Percentiles rank a stretch among this genome's conserved stretches.
Conservation (phyloP, 2,329 filamentous ascomycete genomes). For the Trichocomaceae sp. region DNA sequence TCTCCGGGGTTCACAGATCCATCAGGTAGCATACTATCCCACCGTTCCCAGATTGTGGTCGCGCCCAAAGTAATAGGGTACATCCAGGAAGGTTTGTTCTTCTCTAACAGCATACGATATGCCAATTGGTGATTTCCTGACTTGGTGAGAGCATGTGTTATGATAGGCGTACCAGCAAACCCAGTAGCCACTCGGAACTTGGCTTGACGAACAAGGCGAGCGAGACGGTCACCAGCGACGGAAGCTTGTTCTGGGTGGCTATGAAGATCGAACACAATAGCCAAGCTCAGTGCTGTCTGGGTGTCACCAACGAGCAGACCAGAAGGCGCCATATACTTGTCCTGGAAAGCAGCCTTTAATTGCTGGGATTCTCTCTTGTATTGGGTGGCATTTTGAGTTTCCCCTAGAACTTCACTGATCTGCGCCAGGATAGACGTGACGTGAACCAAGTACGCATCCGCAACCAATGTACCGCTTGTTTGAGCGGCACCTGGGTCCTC, state of each 20-base stretch:
- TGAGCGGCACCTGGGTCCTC: conserved; percentile 27
- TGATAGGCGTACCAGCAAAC: conserved; percentile 29
- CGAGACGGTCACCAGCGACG: background rate
- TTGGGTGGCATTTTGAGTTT: conserved; percentile 13
- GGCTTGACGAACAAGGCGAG: conserved; percentile 20
- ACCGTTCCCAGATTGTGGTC: conserved; percentile 41
- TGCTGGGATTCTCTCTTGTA: conserved; percentile 16
- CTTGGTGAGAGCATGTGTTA: conserved; percentile 23
- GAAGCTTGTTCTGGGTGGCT: background rate
- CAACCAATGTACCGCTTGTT: conserved; percentile 30
- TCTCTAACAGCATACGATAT: conserved; percentile 38
- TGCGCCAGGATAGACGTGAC: conserved; percentile 25
- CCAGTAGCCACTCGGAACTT: conserved; percentile 31
- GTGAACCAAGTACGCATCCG: conserved; percentile 35
- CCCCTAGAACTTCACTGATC: conserved; percentile 19
- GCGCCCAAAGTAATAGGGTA: conserved; percentile 37
- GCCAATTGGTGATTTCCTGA: conserved; percentile 18
- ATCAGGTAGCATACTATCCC: conserved; percentile 36
- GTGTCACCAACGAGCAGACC: conserved; percentile 27
- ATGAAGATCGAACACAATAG: conserved; percentile 22
- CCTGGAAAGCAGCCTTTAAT: conserved; percentile 22
- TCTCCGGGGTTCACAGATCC: conserved; percentile 34
- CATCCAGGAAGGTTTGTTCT: conserved; percentile 32
- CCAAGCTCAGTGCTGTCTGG: conserved; percentile 25
- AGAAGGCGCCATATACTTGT: conserved; percentile 23